Base-by-base conservation (phyloP, 192 early-diverging fungal species). In the Umbelopsis ramanniana region DNA sequence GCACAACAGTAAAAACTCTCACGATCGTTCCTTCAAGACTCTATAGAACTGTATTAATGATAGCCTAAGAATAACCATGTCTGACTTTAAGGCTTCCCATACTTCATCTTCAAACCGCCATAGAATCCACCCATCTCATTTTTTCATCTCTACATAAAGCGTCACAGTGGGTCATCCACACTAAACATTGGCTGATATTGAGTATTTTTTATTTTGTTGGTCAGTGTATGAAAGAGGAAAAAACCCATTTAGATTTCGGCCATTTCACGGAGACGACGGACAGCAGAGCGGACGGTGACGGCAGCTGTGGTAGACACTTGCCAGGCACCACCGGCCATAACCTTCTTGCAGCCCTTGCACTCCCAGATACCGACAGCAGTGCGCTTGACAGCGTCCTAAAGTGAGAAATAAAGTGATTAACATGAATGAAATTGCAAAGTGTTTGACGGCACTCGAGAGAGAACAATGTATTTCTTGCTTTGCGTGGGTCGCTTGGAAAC, bases 351-450 rank as follows among this genome's bases (percentile, higher is more conserved):
- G 71, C 92, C 94, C 75, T 89, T 88, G 91, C 97, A 99, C 82
- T 94, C 89, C 97, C 97, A 99, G 91, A 99, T 99, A 83, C 96
- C 97, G 77, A 99, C 97, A 70, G 95, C 89, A 67, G 87, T 83
- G 79, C 97, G 93, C 88, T 93, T 94, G 79, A 99, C 95, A 71
- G 92, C 83, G 82, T 96, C 94, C 94, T 72, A 21, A 12, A 37
- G 19, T 22, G 14, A 14, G 40, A 71, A 33, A 37, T 19, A 4
- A 54, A 1, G 0, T 54, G 22, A 54, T 29, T 29, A 29, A 3
- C 29, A 29, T 29, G 29, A 29, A 29, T 29, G 29, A 29, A 2
- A 29, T 29, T 2, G 1, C 3, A 2, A 1, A 29, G 29, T 29
- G 29, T 29, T 29, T 3, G 29, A 29, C 3, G 3, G 29, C 3